Evolutionary conservation across 2,329 filamentous ascomycete genomes (phyloP).

Genomic region (Grosmannia clavigera): DNA sequence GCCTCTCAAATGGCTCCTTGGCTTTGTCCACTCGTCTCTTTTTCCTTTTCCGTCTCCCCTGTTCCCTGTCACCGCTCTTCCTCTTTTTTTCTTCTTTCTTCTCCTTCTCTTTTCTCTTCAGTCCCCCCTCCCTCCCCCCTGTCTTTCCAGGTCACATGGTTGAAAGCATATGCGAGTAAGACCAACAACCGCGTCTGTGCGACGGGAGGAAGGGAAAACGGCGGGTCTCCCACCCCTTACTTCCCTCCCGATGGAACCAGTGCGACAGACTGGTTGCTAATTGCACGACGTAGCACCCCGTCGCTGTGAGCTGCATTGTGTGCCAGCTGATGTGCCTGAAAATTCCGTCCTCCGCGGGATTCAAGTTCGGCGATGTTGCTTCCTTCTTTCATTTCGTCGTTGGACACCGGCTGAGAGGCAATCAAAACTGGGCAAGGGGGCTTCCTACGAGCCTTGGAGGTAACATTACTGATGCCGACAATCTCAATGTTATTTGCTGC

Average conservation of each 20-base stretch:
- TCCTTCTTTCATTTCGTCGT: too few species aligned
- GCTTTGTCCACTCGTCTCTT: neutral
- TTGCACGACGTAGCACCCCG: too few species aligned
- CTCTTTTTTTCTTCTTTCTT: neutral
- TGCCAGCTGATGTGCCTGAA: too few species aligned
- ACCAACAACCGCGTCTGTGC: conserved; percentile 5
- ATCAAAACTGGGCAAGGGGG: too few species aligned
- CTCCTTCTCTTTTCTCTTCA: neutral
- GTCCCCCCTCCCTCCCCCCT: neutral
- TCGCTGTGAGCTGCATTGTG: too few species aligned
- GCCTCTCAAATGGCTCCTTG: neutral
- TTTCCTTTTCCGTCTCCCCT: conserved; percentile 3
- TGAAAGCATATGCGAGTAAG: conserved; percentile 9
- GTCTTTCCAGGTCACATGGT: conserved; percentile 9
- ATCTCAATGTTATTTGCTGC: too few species aligned
- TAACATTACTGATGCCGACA: too few species aligned
- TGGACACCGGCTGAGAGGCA: too few species aligned
- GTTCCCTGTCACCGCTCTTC: conserved; percentile 13
- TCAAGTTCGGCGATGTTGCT: too few species aligned
- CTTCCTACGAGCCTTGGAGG: too few species aligned
- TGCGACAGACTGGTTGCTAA: neutral
- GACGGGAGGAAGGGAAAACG: conserved; percentile 1
- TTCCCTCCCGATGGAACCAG: neutral
- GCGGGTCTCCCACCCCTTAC: neutral
- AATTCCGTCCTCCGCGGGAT: too few species aligned